phyloP scores from a whole-genome alignment of 2,329 filamentous ascomycete genomes.

The Chrysoporthe austroafricana region DNA sequence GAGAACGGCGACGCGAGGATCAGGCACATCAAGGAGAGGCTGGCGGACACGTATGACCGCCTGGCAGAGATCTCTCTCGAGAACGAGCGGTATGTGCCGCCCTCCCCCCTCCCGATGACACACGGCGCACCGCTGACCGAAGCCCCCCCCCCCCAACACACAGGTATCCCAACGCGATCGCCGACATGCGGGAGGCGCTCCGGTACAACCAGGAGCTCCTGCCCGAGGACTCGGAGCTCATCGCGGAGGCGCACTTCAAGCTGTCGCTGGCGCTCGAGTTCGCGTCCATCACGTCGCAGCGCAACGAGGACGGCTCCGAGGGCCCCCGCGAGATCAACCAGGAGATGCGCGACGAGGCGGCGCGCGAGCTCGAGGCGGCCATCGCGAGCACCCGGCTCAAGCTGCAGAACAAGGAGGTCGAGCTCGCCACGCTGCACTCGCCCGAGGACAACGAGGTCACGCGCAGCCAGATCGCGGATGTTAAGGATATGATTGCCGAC shows the following conservation, averaged over 20 bases:
- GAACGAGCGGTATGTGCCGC: conserved; percentile 70
- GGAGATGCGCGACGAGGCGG: conserved; percentile 70
- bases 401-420: conserved; percentile 70
- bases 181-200: conserved; percentile 78
- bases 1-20: conserved; percentile 40
- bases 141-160: not conserved
- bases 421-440: conserved; percentile 64
- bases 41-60: conserved; percentile 91
- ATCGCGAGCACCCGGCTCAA: conserved; percentile 75
- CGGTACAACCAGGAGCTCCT: conserved; percentile 79
- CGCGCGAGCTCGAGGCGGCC: conserved; percentile 71
- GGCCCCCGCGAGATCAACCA: conserved; percentile 65
- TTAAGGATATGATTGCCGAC: conserved; percentile 77
- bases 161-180: conserved; percentile 82
- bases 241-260: conserved; percentile 96
- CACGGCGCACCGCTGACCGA: not conserved
- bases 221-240: conserved; percentile 77
- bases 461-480: conserved; percentile 67
- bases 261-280: conserved; percentile 95
- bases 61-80: conserved; percentile 97
- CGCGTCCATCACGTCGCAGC: conserved; percentile 72
- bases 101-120: too few species aligned
- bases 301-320: conserved; percentile 49
- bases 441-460: conserved; percentile 70
- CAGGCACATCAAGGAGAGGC: conserved; percentile 75